A percentile compares a stretch with the other conserved stretches of the same genome.
Conservation (phyloP, 1,139 yeast genomes). For the Pichia inconspicua region DNA sequence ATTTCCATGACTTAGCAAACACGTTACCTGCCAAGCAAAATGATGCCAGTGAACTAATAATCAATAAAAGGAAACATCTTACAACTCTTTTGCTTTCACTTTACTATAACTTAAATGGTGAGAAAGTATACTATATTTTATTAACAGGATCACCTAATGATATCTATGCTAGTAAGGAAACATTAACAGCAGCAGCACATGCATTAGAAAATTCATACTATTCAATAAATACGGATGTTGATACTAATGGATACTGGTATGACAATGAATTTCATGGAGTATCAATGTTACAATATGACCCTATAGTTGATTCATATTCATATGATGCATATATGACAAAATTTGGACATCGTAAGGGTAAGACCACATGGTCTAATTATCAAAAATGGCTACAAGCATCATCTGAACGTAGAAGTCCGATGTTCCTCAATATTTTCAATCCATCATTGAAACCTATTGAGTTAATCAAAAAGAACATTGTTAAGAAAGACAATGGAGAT, state of each 20-base stretch:
- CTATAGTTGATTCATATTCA: constrained; percentile 38
- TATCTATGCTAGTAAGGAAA: constrained; percentile 55
- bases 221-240: constrained; percentile 35
- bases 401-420: constrained; percentile 20
- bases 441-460: constrained; percentile 26
- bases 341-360: constrained; percentile 14
- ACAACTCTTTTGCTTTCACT: constrained; percentile 45
- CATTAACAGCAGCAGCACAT: constrained; percentile 57
- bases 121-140: constrained; percentile 49
- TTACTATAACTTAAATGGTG: constrained; percentile 56
- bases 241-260: constrained; percentile 27
- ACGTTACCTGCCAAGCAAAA: constrained; percentile 55
- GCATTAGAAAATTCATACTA: constrained; percentile 42
- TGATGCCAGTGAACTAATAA: constrained; percentile 53
- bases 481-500: constrained; percentile 26
- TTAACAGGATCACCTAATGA: constrained; percentile 9
- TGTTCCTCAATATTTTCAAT: constrained; percentile 23
- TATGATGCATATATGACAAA: constrained; percentile 27
- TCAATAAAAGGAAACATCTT: constrained; percentile 46
- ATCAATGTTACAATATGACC: constrained; percentile 48
- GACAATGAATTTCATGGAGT: constrained; percentile 32
- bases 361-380: constrained; percentile 15
- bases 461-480: constrained; percentile 18
- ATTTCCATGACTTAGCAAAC: constrained; percentile 48
- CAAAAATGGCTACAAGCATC: constrained; percentile 17